Evolutionary conservation across 441 rosid genomes (phyloP), one percentile per base, ranked within the genome.

Genomic region (Bocquillonia castaneifolia): DNA sequence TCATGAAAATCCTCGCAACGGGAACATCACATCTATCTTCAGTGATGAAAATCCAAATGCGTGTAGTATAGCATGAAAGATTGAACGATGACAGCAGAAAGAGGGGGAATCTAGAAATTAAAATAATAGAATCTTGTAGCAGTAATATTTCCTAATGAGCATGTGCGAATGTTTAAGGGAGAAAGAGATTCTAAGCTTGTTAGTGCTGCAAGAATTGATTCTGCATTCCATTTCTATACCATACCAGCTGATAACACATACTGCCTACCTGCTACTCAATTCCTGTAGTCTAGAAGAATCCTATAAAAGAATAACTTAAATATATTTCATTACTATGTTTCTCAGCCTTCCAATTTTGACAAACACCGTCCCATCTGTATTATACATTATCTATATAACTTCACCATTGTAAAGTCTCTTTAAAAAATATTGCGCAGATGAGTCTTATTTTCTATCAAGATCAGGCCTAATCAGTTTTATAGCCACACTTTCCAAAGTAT

Each of bases 31-130:
- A 32, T 84, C 92, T 4, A 81, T 89, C 26, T 86, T 89, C 67
- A 89, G 92, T 12, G 92, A 89, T 3, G 92, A 89, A 77, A 87
- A 89, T 70, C 95, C 95, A 18, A 83, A 87, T 68, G 92, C 95
- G 14, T 87, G 95, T 61, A 74, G 63, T 34, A 72, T 86, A 37
- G 71, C 78, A 80, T 89, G 68, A 85, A 71, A 65, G 66, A 54
- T 28, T 31, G 42, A 12, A 65, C 29, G 53, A 3, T n/a, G 18
- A 22, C 32, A 25, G 62, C 59, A 67, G 29, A 67, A 2, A 58
- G 54, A 62, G 10, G 34, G 52, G 22, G 63, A 65, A 34, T 6
- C 34, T n/a, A 36, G 44, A 39, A 37, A 55, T 10, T 26, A 69
- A 61, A 12, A 55, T 59, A 61, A 15, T 32, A 66, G 70, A 58